Conservation (phyloP, 2,329 filamentous ascomycete species). For the Pseudonectria buxi region DNA sequence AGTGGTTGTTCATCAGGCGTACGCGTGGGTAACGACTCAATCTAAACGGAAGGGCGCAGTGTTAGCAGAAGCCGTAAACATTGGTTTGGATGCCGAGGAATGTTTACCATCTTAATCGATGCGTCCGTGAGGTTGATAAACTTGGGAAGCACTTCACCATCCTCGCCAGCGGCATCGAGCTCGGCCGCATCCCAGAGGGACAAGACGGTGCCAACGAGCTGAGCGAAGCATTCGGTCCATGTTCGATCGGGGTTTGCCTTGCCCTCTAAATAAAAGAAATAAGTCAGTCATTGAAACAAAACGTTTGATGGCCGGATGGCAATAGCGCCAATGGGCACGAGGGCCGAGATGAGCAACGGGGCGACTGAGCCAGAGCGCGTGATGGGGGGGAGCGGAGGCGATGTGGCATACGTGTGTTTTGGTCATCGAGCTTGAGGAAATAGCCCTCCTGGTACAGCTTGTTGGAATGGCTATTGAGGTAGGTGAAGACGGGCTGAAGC, state of each 20-base stretch:
- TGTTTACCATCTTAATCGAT: slow-evolving; percentile 87
- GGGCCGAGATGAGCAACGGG: slow-evolving; percentile 7
- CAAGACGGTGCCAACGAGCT: slow-evolving; percentile 88
- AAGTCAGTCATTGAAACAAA: slow-evolving; percentile 14
- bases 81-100: slow-evolving; percentile 3
- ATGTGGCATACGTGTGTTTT: slow-evolving; percentile 70
- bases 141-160: slow-evolving; percentile 78
- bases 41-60: slow-evolving; percentile 41
- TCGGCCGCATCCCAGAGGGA: slow-evolving; percentile 94
- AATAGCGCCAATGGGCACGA: background rate
- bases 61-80: slow-evolving; percentile 14
- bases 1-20: slow-evolving; percentile 70
- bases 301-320: slow-evolving; percentile 2
- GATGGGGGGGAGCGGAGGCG: background rate
- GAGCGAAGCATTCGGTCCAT: slow-evolving; percentile 96
- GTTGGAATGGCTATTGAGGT: slow-evolving; percentile 89
- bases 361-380: slow-evolving; percentile 7
- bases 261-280: slow-evolving; percentile 54
- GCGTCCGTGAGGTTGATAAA: slow-evolving; percentile 98
- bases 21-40: slow-evolving; percentile 82
- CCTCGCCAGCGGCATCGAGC: slow-evolving; percentile 77
- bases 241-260: slow-evolving; percentile 77
- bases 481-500: slow-evolving; percentile 87
- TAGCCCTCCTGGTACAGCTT: slow-evolving; percentile 98
- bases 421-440: slow-evolving; percentile 92